Evolutionary conservation across 2,329 filamentous ascomycete species (phyloP).

Genomic region (Alternaria conjuncta): DNA sequence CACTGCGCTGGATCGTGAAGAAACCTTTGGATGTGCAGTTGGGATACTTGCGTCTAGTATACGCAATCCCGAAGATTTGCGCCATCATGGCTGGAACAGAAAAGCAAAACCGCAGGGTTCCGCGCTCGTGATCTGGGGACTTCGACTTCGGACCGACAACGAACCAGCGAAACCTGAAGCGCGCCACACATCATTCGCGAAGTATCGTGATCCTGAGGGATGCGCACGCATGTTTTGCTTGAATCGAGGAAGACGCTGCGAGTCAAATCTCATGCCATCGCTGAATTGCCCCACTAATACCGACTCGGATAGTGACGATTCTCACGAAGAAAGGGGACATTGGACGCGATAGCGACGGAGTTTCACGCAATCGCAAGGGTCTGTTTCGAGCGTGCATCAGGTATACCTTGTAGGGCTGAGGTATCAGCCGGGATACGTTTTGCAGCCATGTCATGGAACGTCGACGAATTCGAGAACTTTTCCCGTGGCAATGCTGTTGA

Average conservation of each 20-base stretch:
- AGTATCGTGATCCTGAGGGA: background rate
- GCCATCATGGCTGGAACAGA: background rate
- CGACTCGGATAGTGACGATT: background rate
- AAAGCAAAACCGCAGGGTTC: background rate
- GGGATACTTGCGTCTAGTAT: background rate
- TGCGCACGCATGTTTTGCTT: background rate
- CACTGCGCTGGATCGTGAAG: background rate
- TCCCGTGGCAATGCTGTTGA: background rate
- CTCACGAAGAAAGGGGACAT: background rate
- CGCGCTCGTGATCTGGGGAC: background rate
- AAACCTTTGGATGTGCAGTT: background rate
- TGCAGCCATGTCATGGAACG: background rate
- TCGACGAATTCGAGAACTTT: background rate
- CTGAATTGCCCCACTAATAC: background rate
- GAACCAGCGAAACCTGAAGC: background rate
- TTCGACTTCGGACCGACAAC: background rate
- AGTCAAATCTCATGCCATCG: conserved; percentile 1
- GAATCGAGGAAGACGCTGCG: background rate
- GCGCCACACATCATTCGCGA: background rate
- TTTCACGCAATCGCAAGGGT: background rate
- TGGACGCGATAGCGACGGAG: background rate
- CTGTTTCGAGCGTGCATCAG: conserved; percentile 8
- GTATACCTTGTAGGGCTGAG: conserved; percentile 7
- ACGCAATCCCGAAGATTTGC: background rate
- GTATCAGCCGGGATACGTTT: background rate